These are phyloP conservation scores for Anacardium occidentale DNA, from an alignment of 345 rosid genomes.

Conservation along the genomic window DNA sequence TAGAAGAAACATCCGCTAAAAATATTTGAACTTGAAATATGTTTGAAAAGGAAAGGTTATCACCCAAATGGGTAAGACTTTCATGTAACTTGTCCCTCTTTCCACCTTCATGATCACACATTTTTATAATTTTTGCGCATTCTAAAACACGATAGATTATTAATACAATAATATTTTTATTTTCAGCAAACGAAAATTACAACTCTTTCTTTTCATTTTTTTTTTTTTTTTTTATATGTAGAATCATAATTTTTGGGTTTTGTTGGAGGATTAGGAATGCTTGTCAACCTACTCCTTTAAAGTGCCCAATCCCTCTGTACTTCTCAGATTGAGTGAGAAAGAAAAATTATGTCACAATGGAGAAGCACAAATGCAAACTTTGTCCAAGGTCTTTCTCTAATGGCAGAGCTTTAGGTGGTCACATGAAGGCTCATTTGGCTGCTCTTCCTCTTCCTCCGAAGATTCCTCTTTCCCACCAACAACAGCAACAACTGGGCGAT, in stretches of 20 bases:
- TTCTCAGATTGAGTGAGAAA: slow-evolving; percentile 21
- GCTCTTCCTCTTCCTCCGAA: slow-evolving; percentile 36
- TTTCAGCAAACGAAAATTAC: slow-evolving; percentile 19
- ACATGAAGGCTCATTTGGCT: slow-evolving; percentile 91
- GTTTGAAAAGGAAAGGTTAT: slow-evolving; percentile 24
- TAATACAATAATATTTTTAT: not conserved
- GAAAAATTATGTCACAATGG: slow-evolving; percentile 39
- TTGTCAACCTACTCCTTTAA: slow-evolving; percentile 98
- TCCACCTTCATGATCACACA: slow-evolving; percentile 28
- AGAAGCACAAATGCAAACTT: slow-evolving; percentile 79
- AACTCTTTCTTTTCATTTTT: slow-evolving; percentile 28
- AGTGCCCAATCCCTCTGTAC: slow-evolving; percentile 37
- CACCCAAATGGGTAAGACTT: slow-evolving; percentile 46
- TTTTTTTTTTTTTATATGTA: too few species aligned
- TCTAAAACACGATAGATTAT: not conserved
- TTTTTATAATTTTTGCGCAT: slow-evolving; percentile 17
- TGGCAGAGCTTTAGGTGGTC: slow-evolving; percentile 94
- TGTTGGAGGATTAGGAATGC: slow-evolving; percentile 84
- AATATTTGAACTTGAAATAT: too few species aligned
- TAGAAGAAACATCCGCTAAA: too few species aligned
- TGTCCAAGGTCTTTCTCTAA: slow-evolving; percentile 71
- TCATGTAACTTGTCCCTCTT: slow-evolving; percentile 45
- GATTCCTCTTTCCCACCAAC: slow-evolving; percentile 11
- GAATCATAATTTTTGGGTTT: slow-evolving; percentile 49
- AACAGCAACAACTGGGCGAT: slow-evolving; percentile 21